Base-by-base conservation (phyloP, 2,329 filamentous ascomycete genomes). In the Diplodia corticola region DNA sequence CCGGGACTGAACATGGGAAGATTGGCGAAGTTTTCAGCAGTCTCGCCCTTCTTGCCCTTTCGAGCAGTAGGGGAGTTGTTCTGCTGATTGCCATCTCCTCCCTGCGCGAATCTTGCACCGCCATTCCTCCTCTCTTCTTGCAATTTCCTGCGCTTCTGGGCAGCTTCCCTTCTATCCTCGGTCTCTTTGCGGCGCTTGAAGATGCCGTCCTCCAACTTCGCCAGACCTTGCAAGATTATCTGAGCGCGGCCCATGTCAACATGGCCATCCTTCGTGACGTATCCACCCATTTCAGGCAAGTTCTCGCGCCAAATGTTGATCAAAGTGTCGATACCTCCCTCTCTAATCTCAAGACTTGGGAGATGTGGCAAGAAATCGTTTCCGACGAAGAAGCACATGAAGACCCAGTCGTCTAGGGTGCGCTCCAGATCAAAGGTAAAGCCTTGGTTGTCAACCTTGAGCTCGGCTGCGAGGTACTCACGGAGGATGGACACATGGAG, bases 331-430 rank as follows among this genome's bases (percentile, higher is more conserved):
- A 99, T 99, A 57, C 94, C 94, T 76, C 97, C 93, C 75, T 99
- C 95, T 68, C 95, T 88, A 76, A 99, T 98, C 77, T 98, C 95
- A 67, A 99, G 85, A 73, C 94, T 96, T n/a, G 95, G 95, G 67
- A 99, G 83, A 83, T 99, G 95, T 60, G 95, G 95, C 71, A 99
- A 81, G 81, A 99, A 99, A 82, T 99, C 96, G 79, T 99, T 99
- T 71, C 94, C 94, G 66, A 98, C 94, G 76, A 98, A 98, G 81
- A 96, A 98, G 80, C 94, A 98, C 88, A 98, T 95, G 78, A 98
- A 98, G 15, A 98, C 92, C 95, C 94, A 98, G 76, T 98, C 94
- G 78, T 98, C 95, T 67, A 98, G 86, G 28, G 93, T 93, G 70
- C 95, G 89, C 79, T 99, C 95, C 51, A 99, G 84, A 76, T 99